phyloP scores from a whole-genome alignment of 1,139 yeast genomes.

The Yamadazyma songkhlaensis region DNA sequence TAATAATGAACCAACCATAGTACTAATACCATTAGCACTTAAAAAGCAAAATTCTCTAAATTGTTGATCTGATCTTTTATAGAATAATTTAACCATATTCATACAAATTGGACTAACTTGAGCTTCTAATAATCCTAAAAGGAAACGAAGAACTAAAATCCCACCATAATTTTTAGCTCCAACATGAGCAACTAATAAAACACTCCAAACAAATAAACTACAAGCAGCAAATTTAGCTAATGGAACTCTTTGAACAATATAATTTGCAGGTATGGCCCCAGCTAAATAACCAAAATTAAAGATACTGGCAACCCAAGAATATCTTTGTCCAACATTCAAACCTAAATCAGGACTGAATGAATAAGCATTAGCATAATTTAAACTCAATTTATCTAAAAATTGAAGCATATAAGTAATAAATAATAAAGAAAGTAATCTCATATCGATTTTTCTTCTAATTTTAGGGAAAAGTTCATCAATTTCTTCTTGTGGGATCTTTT shows the following conservation, averaged over 20 bases:
- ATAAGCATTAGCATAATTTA: constrained; percentile 34
- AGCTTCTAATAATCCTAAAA: constrained; percentile 39
- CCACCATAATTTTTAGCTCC: constrained; percentile 45
- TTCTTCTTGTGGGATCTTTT: constrained; percentile 25
- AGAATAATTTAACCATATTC: constrained; percentile 21
- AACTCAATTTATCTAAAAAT: constrained; percentile 47
- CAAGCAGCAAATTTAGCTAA: constrained; percentile 49
- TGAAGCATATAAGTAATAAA: constrained; percentile 48
- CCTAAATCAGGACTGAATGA: constrained; percentile 22
- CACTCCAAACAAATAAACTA: constrained; percentile 50
- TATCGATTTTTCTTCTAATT: constrained; percentile 39
- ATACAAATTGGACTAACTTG: constrained; percentile 33
- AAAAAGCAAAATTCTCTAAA: constrained; percentile 30
- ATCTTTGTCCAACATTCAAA: constrained; percentile 19
- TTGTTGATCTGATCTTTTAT: constrained; percentile 30
- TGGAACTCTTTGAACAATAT: constrained; percentile 50
- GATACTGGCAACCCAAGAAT: constrained; percentile 56
- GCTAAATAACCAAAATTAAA: constrained; percentile 53
- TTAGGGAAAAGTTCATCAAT: constrained; percentile 18
- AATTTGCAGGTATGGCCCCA: constrained; percentile 53
- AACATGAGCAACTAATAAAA: constrained; percentile 47
- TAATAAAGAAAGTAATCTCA: constrained; percentile 39
- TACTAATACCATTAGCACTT: constrained; percentile 28
- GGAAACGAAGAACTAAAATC: constrained; percentile 45
- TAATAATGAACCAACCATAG: constrained; percentile 30